Conservation (phyloP, 164 flowering plant species). For the Brasenia schreberi region DNA sequence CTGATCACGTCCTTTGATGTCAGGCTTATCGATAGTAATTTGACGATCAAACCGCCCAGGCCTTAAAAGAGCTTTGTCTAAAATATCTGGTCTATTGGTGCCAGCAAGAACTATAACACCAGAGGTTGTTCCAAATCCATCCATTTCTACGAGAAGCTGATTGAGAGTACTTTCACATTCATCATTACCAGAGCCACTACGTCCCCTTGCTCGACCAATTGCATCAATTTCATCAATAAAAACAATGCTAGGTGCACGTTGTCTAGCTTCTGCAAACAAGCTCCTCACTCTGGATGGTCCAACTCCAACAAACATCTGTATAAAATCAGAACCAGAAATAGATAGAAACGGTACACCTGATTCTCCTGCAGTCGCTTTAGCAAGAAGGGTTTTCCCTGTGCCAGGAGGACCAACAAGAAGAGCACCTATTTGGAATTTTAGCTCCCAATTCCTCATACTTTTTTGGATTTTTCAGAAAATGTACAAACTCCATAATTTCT, state of each 20-base stretch:
- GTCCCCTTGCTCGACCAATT: constrained; percentile 87
- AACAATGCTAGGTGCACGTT: constrained; percentile 77
- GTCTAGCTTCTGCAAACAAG: constrained; percentile 81
- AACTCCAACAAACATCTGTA: constrained; percentile 96
- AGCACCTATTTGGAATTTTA: constrained; percentile 90
- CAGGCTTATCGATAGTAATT: constrained; percentile 76
- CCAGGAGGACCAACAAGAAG: constrained; percentile 93
- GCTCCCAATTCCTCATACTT: constrained; percentile 87
- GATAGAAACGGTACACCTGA: constrained; percentile 81
- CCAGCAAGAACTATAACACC: constrained; percentile 94
- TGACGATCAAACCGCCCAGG: constrained; percentile 96
- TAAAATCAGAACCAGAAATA: constrained; percentile 87
- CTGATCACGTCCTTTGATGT: constrained; percentile 71
- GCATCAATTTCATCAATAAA: constrained; percentile 97
- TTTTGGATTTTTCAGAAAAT: constrained; percentile 81
- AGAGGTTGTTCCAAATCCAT: constrained; percentile 85
- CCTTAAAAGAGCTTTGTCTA: constrained; percentile 77
- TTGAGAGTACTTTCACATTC: constrained; percentile 93
- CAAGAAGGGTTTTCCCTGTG: constrained; percentile 90
- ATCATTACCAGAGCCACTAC: constrained; percentile 69
- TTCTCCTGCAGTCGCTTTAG: constrained; percentile 94
- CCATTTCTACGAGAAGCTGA: constrained; percentile 90
- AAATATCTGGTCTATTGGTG: constrained; percentile 80
- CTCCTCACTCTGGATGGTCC: constrained; percentile 87
- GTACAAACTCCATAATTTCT: constrained; percentile 96